These are phyloP conservation scores for Fusarium subtropicale DNA, from an alignment of 2,329 filamentous ascomycete species.

Conservation along the genomic window DNA sequence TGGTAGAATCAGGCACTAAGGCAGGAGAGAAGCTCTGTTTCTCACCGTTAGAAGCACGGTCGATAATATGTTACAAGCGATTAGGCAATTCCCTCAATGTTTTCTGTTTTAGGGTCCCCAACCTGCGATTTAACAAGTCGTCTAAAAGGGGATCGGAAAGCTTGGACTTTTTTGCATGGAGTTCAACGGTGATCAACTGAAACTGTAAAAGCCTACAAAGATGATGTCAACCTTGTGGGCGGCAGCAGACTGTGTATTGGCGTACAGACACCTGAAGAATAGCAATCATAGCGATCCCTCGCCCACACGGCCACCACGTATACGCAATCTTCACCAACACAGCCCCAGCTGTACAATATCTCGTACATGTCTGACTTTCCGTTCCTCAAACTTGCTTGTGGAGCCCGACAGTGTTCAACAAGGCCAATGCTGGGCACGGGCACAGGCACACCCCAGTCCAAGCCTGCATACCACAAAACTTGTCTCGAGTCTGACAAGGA, in stretches of 20 bases:
- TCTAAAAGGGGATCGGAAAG: constrained; percentile 32
- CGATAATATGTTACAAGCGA: constrained; percentile 4
- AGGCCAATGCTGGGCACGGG: constrained; percentile 14
- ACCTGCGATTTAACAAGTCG: constrained; percentile 33
- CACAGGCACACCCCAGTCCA: constrained; percentile 6
- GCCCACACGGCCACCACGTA: constrained; percentile 19
- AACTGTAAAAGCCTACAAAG: not conserved
- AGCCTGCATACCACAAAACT: not conserved
- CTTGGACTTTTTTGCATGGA: constrained; percentile 20
- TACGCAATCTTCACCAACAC: constrained; percentile 27
- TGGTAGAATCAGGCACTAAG: constrained; percentile 36
- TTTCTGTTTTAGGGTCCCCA: constrained; percentile 22
- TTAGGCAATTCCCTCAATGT: constrained; percentile 13
- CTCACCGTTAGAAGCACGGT: constrained; percentile 32
- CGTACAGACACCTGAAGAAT: not conserved
- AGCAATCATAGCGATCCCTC: constrained; percentile 6
- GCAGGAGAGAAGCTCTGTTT: constrained; percentile 24
- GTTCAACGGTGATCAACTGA: constrained; percentile 23
- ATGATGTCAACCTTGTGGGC: constrained; percentile 23
- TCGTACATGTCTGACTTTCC: constrained; percentile 18
- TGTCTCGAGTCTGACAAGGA: not conserved
- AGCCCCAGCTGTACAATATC: constrained; percentile 30
- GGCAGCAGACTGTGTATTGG: not conserved
- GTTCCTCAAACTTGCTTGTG: constrained; percentile 23
- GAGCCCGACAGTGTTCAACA: constrained; percentile 20